Evolutionary conservation across 2,329 filamentous ascomycete genomes (phyloP), one percentile per base, ranked within the genome.

Genomic region (Ceratocystis cacaofunesta): DNA sequence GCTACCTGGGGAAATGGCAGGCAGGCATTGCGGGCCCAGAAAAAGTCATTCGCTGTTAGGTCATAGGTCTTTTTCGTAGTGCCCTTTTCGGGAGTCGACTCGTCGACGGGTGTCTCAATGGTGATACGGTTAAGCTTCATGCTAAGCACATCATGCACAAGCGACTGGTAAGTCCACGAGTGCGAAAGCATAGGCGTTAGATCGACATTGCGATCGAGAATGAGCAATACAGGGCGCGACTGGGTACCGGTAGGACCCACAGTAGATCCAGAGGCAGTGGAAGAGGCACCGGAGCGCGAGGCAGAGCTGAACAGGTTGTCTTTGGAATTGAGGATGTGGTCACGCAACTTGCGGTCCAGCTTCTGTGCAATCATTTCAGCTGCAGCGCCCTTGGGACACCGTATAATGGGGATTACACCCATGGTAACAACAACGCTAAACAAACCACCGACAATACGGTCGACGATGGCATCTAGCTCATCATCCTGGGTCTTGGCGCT

Each of bases 371-470:
- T 95, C 80, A 96, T 88, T 73, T 97, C 92, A 15, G 94, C 92
- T 2, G 94, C 90, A 44, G 90, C 92, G 62, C 88, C 90, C 73
- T 94, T 96, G 5, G 94, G 92, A 72, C 90, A 96, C 70, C 94
- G 82, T 71, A 99, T 97, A 70, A 99, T 91, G 5, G 94, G 94
- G 70, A 99, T 96, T 2, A 92, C 86, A 68, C 88, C 92, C 90
- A 96, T 96, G 4, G 94, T 99, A n/a, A 95, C 94, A 67, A 94
- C 87, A 61, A 99, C 94, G 69, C 92, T 96, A 76, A 97, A 99
- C n/a, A 99, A 78, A 0, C 94, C 94, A 71, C 89, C 95, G 62
- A 99, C 94, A 69, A 97, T 92, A 70, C 86, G 86, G 74, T 99
- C 92, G 41, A 99, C 84, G 46, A 94, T 85, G 63, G 82, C 80